These are phyloP conservation scores for Scutellaria barbata DNA, from an alignment of 257 asterid genomes.

Conservation along the genomic window DNA sequence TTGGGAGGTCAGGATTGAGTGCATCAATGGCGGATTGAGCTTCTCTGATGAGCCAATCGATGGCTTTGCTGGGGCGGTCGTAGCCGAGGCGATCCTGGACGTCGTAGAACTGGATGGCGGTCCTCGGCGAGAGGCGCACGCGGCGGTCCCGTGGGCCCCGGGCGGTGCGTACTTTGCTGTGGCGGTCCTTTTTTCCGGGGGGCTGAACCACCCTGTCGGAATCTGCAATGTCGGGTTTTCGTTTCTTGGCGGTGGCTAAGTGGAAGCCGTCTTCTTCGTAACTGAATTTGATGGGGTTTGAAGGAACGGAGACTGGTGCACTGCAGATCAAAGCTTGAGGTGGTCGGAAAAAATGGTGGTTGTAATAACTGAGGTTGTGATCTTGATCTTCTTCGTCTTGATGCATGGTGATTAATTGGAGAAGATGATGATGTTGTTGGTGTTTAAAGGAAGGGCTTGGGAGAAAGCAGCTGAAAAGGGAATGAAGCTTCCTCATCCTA, in stretches of 20 bases:
- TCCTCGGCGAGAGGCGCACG: constrained; percentile 53
- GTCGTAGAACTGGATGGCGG: constrained; percentile 65
- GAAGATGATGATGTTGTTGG: too few relatives aligned
- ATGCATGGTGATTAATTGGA: too few relatives aligned
- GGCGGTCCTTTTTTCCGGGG: constrained; percentile 49
- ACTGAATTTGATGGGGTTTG: too few relatives aligned
- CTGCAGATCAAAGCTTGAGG: too few relatives aligned
- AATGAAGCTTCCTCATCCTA: too few relatives aligned
- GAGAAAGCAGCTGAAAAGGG: too few relatives aligned
- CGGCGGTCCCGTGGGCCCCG: constrained; percentile 59
- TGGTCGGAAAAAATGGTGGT: too few relatives aligned
- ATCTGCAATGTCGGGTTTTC: constrained; percentile 30
- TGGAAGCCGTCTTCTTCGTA: constrained; percentile 16
- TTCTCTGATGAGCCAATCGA: constrained; percentile 61
- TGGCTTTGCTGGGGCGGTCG: constrained; percentile 61
- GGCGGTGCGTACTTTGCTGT: constrained; percentile 65
- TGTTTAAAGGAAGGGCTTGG: too few relatives aligned
- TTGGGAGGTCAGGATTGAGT: constrained; percentile 21
- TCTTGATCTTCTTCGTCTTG: too few relatives aligned
- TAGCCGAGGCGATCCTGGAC: constrained; percentile 62
- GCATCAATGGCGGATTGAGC: constrained; percentile 57
- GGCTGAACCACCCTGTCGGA: constrained; percentile 36
- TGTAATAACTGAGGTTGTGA: too few relatives aligned
- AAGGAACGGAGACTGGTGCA: too few relatives aligned
- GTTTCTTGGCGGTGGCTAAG: constrained; percentile 20